Conservation (phyloP, 2,329 filamentous ascomycete species). For the Geosmithia putterillii region DNA sequence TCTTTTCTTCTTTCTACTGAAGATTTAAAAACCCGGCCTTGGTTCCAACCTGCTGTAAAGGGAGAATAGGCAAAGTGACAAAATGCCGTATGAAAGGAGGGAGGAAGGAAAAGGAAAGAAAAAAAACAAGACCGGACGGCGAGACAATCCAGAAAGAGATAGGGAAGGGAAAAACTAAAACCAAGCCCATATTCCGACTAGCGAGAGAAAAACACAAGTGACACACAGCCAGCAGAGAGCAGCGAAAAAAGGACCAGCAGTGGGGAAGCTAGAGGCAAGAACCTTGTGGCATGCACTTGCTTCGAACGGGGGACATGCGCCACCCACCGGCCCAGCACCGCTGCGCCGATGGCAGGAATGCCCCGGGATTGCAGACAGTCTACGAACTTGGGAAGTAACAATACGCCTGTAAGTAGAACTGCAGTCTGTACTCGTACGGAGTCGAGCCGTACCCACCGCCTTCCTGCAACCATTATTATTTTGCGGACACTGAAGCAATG, state of each 20-base stretch:
- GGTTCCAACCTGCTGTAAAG: background rate
- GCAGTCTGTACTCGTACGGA: background rate
- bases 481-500: background rate
- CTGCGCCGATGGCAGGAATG: background rate
- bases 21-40: background rate
- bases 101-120: constrained; percentile 1
- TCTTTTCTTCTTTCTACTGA: no score
- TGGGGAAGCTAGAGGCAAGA: background rate
- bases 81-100: background rate
- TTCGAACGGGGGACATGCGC: no score
- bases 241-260: no score
- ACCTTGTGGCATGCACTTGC: background rate
- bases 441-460: background rate
- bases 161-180: constrained; percentile 1
- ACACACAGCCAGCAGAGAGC: no score
- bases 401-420: no score
- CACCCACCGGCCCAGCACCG: no score
- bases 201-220: background rate
- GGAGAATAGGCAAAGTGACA: background rate
- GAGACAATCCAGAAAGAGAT: background rate
- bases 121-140: constrained; percentile 1
- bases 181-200: background rate
- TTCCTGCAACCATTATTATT: background rate
- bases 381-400: no score
- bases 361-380: background rate